These are phyloP conservation scores for Microbotryum violaceum DNA, from an alignment of 1,284 basidiomycete genomes.

Conservation along the genomic window DNA sequence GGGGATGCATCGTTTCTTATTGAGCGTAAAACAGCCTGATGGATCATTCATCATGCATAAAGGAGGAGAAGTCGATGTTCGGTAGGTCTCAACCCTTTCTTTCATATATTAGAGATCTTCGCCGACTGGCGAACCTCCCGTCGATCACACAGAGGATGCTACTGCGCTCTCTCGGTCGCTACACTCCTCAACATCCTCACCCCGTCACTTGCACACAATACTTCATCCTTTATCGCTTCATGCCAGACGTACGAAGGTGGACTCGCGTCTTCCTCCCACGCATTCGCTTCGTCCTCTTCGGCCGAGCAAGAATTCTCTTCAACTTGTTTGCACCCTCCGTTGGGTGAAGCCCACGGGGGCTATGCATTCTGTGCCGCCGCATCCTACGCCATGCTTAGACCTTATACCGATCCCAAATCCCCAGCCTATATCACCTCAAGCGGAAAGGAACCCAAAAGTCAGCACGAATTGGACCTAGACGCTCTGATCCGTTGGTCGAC, in stretches of 20 bases:
- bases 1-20: conserved; percentile 78
- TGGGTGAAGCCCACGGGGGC: conserved; percentile 94
- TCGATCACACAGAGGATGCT: conserved; percentile 52
- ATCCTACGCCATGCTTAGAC: conserved; percentile 67
- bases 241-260: conserved; percentile 99
- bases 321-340: conserved; percentile 34
- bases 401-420: conserved; percentile 34
- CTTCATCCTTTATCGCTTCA: conserved; percentile 46
- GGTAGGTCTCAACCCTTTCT: conserved; percentile 47
- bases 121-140: conserved; percentile 3
- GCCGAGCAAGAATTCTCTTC: conserved; percentile 35
- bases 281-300: conserved; percentile 42
- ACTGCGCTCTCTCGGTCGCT: conserved; percentile 66
- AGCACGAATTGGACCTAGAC: conserved; percentile 51
- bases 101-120: too few relatives aligned
- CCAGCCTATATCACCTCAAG: conserved; percentile 4
- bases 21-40: conserved; percentile 86
- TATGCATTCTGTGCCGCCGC: conserved; percentile 91
- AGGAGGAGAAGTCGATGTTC: conserved; percentile 86
- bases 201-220: conserved; percentile 62
- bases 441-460: conserved; percentile 6
- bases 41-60: conserved; percentile 87
- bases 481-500: conserved; percentile 72
- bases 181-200: conserved; percentile 72
- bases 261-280: conserved; percentile 75